These are phyloP conservation scores for Canavalia gladiata DNA, from an alignment of 306 rosid species.

Conservation along the genomic window DNA sequence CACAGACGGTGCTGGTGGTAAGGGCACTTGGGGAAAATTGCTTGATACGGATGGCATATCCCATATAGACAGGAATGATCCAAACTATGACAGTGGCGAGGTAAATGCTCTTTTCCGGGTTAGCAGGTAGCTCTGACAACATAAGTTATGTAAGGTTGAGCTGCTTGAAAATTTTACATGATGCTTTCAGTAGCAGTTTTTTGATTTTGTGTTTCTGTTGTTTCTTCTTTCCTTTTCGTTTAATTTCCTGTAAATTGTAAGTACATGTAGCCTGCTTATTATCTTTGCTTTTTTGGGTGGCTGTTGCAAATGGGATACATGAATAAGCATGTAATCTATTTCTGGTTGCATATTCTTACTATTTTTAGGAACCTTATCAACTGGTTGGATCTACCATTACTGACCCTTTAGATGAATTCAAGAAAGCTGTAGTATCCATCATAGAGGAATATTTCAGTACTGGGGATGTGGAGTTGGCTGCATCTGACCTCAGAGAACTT, in stretches of 20 bases:
- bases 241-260: not conserved
- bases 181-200: not conserved
- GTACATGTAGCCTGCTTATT: not conserved
- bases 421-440: conserved; percentile 73
- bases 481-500: conserved; percentile 77
- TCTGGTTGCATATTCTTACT: conserved; percentile 17
- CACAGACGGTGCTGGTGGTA: conserved; percentile 46
- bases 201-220: not conserved
- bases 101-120: conserved; percentile 35
- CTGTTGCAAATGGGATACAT: conserved; percentile 8
- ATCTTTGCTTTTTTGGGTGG: not conserved
- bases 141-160: not conserved
- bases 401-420: conserved; percentile 83
- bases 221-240: not conserved
- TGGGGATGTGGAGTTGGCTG: conserved; percentile 72
- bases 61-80: conserved; percentile 40
- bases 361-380: conserved; percentile 81
- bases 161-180: not conserved
- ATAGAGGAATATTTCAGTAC: conserved; percentile 86
- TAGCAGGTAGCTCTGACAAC: not conserved
- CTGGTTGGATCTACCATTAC: conserved; percentile 75
- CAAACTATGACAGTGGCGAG: conserved; percentile 50
- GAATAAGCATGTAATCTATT: not conserved
- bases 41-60: conserved; percentile 47
- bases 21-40: conserved; percentile 50